Evolutionary conservation across 1,284 basidiomycete species (phyloP).

Genomic region (Apiotrichum sp.): DNA sequence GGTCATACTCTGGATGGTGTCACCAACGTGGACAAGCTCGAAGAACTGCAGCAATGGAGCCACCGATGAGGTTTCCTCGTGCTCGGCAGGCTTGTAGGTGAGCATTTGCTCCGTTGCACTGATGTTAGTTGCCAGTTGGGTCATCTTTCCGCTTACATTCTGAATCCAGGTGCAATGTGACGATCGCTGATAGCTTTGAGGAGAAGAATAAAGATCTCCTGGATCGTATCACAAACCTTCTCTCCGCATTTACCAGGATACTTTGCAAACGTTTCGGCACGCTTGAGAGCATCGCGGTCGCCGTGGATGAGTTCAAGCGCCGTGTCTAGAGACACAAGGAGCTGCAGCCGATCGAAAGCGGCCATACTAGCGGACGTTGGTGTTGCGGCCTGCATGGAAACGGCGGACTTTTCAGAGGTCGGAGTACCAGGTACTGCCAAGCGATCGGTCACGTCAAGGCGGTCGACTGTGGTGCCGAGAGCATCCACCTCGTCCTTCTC

Average conservation of each 20-base stretch:
- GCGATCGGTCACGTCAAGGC: neutral
- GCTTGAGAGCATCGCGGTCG: slow-evolving; percentile 81
- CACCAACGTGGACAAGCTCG: slow-evolving; percentile 92
- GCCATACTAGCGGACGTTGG: slow-evolving; percentile 18
- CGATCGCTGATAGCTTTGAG: slow-evolving; percentile 69
- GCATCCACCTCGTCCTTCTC: slow-evolving; percentile 10
- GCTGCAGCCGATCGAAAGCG: slow-evolving; percentile 63
- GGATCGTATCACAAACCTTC: slow-evolving; percentile 78
- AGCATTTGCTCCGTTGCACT: slow-evolving; percentile 81
- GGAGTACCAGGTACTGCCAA: slow-evolving; percentile 2
- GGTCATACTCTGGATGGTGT: slow-evolving; percentile 95
- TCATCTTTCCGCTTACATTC: slow-evolving; percentile 53
- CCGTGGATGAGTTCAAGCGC: slow-evolving; percentile 89
- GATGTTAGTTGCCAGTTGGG: neutral
- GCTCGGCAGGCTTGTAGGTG: slow-evolving; percentile 77
- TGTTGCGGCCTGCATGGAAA: slow-evolving; percentile 4
- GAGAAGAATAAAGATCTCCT: slow-evolving; percentile 83
- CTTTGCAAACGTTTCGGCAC: slow-evolving; percentile 78
- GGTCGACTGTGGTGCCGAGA: neutral
- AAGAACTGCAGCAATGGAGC: slow-evolving; percentile 94
- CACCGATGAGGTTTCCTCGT: slow-evolving; percentile 68
- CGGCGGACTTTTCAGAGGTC: neutral
- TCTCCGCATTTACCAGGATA: slow-evolving; percentile 79
- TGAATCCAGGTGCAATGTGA: slow-evolving; percentile 81
- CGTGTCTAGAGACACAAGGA: slow-evolving; percentile 83